Evolutionary conservation across 345 rosid genomes (phyloP), one percentile per base, ranked within the genome.

Genomic region (Eucalyptus erythrocorys): DNA sequence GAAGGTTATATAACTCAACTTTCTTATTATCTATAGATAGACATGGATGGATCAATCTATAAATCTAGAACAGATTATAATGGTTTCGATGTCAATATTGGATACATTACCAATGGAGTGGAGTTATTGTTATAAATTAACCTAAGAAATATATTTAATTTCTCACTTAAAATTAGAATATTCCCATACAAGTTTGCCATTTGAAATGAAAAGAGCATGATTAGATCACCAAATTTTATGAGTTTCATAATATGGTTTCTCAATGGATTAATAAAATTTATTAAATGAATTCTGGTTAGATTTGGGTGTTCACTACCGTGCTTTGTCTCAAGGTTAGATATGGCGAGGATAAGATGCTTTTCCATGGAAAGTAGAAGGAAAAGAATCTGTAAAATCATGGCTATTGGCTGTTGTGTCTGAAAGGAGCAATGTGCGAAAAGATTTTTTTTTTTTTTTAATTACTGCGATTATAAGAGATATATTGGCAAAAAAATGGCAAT

Each of bases 221-320:
- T 57, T 24, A 57, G 30, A 26, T 26, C 15, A 55, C 30, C 27
- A 24, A 55, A 22, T 55, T 55, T 59, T 5, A 5, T 4, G 8
- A 15, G n/a, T n/a, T n/a, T n/a, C n/a, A n/a, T n/a, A n/a, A n/a
- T n/a, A n/a, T n/a, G n/a, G n/a, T n/a, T n/a, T n/a, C n/a, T n/a
- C n/a, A n/a, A n/a, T n/a, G n/a, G n/a, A n/a, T n/a, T n/a, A n/a
- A n/a, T n/a, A n/a, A n/a, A n/a, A n/a, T n/a, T n/a, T n/a, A n/a
- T n/a, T n/a, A n/a, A n/a, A n/a, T n/a, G n/a, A n/a, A n/a, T n/a
- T n/a, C n/a, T n/a, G n/a, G n/a, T n/a, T n/a, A n/a, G n/a, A n/a
- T n/a, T 45, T 93, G 94, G 94, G 93, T 61, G 93, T 92, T 89
- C 68, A 89, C 10, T 93, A 92, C 42, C 90, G 93, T 21, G 93